Base-by-base conservation (phyloP, 1,284 basidiomycete genomes). In the Ganoderma lucidum region DNA sequence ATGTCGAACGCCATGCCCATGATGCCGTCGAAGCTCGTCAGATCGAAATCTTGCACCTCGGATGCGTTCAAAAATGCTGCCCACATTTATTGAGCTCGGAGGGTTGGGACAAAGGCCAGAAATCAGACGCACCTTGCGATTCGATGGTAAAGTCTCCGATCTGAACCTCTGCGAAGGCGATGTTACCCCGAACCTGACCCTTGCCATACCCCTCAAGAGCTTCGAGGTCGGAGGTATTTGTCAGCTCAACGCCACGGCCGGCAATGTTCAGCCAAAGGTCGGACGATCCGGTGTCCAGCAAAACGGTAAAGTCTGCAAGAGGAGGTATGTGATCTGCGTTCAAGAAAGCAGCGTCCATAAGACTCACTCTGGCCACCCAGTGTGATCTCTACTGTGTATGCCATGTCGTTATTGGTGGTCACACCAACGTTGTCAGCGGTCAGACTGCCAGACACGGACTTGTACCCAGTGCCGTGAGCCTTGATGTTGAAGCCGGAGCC, bases 1-100 rank as follows among this genome's bases (percentile, higher is more conserved):
- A 79, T 77, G 70, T 87, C 80, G 78, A 88, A 93, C 3, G 79
- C 92, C 63, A 93, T 83, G 2, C 92, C 92, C 65, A 93, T 77
- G 39, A 93, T 78, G 0, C 92, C 88, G 0, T 89, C 85, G 0
- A 89, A 23, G 87, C 37, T 70, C 76, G 12, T 74, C 80, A 37
- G 91, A 78, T 37, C 90, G 73, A 72, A 62, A 65, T 58, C 30
- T 70, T 68, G 39, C 70, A 71, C n/a, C 23, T 23, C 23, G 23
- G 73, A 71, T 14, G 69, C 72, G 60, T 77, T 78, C 51, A 78
- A 42, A 63, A 79, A 77, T 15, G 76, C 79, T 78, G 23, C 23
- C 23, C 23, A 23, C 23, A 23, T 23, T 23, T 23, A 23, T 23
- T 23, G 23, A 23, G 23, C 23, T 23, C 23, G 23, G 23, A 23